Percentiles rank a stretch among this genome's conserved stretches.
phyloP scores from a whole-genome alignment of 2,329 filamentous ascomycete genomes.

The Fusarium brevicatenulatum region DNA sequence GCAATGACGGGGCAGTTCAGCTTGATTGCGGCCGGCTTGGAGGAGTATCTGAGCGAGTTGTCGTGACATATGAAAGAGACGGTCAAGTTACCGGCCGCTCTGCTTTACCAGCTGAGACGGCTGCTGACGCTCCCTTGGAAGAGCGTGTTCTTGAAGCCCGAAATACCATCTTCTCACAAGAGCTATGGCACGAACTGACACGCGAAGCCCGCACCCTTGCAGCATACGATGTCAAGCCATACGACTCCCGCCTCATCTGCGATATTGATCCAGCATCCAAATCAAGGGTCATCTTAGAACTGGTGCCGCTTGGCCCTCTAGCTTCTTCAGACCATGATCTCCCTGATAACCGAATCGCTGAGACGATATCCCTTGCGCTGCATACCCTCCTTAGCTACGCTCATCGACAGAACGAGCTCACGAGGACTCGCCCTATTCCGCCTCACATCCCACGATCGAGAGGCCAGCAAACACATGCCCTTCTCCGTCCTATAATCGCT shows the following conservation, averaged over 20 bases:
- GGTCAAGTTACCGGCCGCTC: slow-evolving; percentile 69
- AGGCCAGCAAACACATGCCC: slow-evolving; percentile 57
- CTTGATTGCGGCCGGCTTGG: slow-evolving; percentile 72
- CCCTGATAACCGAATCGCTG: slow-evolving; percentile 64
- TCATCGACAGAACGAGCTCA: slow-evolving; percentile 78
- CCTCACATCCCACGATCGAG: slow-evolving; percentile 52
- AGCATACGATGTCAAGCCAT: slow-evolving; percentile 74
- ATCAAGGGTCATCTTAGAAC: slow-evolving; percentile 70
- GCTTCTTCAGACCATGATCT: slow-evolving; percentile 47
- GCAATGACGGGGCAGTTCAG: slow-evolving; percentile 77
- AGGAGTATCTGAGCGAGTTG: slow-evolving; percentile 67
- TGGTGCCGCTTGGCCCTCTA: slow-evolving; percentile 67
- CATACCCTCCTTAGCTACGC: slow-evolving; percentile 82
- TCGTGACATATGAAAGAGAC: slow-evolving; percentile 71
- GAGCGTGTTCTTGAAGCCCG: slow-evolving; percentile 77
- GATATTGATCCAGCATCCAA: slow-evolving; percentile 61
- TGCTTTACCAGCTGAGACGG: slow-evolving; percentile 60
- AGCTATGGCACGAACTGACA: slow-evolving; percentile 90
- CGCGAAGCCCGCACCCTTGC: slow-evolving; percentile 81
- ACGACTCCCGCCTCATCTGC: slow-evolving; percentile 67
- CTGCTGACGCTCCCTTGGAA: slow-evolving; percentile 66
- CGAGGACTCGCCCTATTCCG: slow-evolving; percentile 68
- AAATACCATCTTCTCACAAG: slow-evolving; percentile 83
- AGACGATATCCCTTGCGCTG: slow-evolving; percentile 73
- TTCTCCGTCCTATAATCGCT: slow-evolving; percentile 64